phyloP scores from a whole-genome alignment of 768 basidiomycete species.

The Trametes coccinea region DNA sequence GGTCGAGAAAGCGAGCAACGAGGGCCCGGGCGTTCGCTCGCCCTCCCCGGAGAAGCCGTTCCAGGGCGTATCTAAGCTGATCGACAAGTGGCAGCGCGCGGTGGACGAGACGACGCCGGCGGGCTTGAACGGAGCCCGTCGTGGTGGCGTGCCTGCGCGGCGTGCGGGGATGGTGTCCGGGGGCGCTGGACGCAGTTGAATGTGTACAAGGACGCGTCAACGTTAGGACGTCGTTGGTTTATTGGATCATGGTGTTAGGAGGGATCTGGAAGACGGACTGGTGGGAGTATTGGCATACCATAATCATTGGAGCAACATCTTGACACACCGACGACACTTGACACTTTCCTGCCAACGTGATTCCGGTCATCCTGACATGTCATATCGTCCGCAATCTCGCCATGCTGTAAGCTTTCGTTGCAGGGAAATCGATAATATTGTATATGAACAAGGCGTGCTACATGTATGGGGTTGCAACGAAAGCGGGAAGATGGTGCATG shows the following conservation, averaged over 20 bases:
- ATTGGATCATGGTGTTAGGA: not conserved
- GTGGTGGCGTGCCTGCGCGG: constrained; percentile 18
- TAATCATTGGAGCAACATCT: not conserved
- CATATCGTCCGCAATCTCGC: constrained; percentile 5
- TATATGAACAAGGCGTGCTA: constrained; percentile 12
- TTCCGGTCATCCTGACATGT: not conserved
- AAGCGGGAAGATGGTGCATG: not conserved
- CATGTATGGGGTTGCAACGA: constrained; percentile 1
- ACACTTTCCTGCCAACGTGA: too few relatives aligned
- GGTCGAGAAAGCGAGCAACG: not conserved
- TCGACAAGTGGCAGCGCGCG: constrained; percentile 87
- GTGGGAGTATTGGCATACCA: not conserved
- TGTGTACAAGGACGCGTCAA: not conserved
- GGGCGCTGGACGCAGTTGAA: constrained; percentile 13
- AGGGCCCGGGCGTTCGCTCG: constrained; percentile 36
- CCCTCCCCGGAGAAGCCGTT: constrained; percentile 78
- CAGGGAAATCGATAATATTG: constrained; percentile 5
- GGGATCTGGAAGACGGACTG: constrained; percentile 1
- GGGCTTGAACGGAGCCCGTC: constrained; percentile 1
- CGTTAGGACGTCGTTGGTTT: not conserved
- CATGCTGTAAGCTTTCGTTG: constrained; percentile 4
- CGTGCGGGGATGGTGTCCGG: constrained; percentile 21
- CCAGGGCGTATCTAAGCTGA: constrained; percentile 80
- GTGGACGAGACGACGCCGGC: constrained; percentile 40
- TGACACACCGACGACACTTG: too few relatives aligned